These are phyloP conservation scores for Penicillium capsulatum DNA, from an alignment of 2,329 filamentous ascomycete genomes.

Conservation along the genomic window DNA sequence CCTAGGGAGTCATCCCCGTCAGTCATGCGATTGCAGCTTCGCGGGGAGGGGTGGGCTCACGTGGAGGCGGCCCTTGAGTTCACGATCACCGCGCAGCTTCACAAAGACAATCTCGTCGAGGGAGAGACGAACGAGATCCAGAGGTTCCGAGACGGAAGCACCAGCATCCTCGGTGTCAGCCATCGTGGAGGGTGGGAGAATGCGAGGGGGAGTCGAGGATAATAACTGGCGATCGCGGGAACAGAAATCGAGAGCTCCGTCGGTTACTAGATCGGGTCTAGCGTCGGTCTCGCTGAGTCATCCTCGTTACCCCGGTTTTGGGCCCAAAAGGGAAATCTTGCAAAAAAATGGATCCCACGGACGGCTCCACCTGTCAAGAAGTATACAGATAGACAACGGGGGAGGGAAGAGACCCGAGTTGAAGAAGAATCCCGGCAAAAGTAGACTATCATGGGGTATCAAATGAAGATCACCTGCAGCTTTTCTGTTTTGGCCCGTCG, in stretches of 20 bases:
- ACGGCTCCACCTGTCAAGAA: no score
- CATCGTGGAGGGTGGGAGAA: conserved; percentile 57
- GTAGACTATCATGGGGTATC: no score
- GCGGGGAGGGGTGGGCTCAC: conserved; percentile 51
- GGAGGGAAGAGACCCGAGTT: no score
- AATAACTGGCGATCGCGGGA: background rate
- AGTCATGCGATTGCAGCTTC: conserved; percentile 10
- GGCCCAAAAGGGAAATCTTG: background rate
- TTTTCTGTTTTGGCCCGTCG: no score
- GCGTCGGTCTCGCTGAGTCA: conserved; percentile 16
- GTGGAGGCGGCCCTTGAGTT: conserved; percentile 91
- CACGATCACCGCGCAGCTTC: conserved; percentile 90
- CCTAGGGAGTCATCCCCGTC: conserved; percentile 51
- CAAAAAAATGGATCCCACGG: background rate
- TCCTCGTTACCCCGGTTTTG: conserved; percentile 18
- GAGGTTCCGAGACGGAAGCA: conserved; percentile 75
- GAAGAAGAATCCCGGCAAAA: no score
- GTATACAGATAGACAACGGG: background rate
- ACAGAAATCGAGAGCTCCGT: conserved; percentile 20
- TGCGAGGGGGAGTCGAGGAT: background rate
- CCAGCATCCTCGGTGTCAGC: conserved; percentile 74
- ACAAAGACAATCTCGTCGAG: conserved; percentile 96
- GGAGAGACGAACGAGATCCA: conserved; percentile 90
- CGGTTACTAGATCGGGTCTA: conserved; percentile 15
- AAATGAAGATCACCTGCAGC: no score